A percentile compares a stretch with the other conserved stretches of the same genome.
Evolutionary conservation across 1,139 yeast genomes (phyloP).

Genomic region (Pichia sp.): DNA sequence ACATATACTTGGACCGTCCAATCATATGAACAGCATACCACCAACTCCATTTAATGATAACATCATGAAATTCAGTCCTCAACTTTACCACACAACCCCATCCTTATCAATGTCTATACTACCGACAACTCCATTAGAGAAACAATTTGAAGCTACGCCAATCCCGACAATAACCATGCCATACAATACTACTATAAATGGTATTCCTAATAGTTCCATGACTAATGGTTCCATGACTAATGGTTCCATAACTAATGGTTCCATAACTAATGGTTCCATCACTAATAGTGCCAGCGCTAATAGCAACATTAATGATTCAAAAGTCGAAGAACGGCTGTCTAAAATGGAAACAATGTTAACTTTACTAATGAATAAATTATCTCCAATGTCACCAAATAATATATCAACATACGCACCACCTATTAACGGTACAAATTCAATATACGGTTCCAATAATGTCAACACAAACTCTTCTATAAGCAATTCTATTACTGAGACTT

Average conservation of each 20-base stretch:
- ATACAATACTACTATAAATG: neutral
- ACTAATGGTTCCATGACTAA: no score
- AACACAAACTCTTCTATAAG: neutral
- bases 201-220: neutral
- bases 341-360: conserved; percentile 27
- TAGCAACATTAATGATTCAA: neutral
- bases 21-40: neutral
- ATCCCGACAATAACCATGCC: neutral
- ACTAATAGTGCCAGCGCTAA: no score
- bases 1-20: no score
- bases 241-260: neutral
- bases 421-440: no score
- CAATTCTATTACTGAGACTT: neutral
- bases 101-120: neutral
- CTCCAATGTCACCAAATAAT: neutral
- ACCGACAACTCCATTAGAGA: neutral
- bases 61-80: neutral
- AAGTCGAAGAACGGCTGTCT: conserved; percentile 19
- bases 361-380: conserved; percentile 14
- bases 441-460: neutral
- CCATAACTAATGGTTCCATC: neutral
- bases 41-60: neutral
- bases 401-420: neutral
- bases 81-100: neutral
- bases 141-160: no score